Base-by-base conservation (phyloP, 75 land plant genomes). In the Ceratopteris richardii region DNA sequence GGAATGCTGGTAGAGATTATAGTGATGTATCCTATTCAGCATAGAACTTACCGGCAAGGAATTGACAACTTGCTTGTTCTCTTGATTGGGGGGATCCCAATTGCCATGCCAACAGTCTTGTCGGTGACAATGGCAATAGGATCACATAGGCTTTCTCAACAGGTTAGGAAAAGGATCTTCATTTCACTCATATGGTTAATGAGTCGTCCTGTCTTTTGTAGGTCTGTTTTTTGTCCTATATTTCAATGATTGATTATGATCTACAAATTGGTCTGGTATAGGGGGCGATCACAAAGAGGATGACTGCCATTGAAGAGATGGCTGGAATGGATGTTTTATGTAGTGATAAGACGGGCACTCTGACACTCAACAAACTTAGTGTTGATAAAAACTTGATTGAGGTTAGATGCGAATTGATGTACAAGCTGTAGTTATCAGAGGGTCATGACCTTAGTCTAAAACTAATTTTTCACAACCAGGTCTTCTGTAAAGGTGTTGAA, bases 221-320 rank as follows among this genome's bases (percentile, higher is more conserved):
- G n/a, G n/a, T n/a, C n/a, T n/a, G n/a, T n/a, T n/a, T n/a, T n/a
- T n/a, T n/a, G n/a, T n/a, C n/a, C n/a, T n/a, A n/a, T n/a, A n/a
- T n/a, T n/a, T n/a, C n/a, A n/a, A n/a, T n/a, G n/a, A n/a, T n/a
- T n/a, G n/a, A n/a, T n/a, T n/a, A n/a, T n/a, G n/a, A n/a, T n/a
- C n/a, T n/a, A n/a, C n/a, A n/a, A n/a, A n/a, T 40, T 40, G 42
- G 9, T 40, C 9, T 40, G 50, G 2, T 21, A 46, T 70, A 92
- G 95, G 98, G 98, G 51, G 98, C 98, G 31, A 93, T 93, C 52
- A 88, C 95, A 14, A 93, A 93, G 71, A 70, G 98, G 53, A 93
- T 93, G 98, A 93, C 98, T 26, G 98, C 98, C 25, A 93, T 93
- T 33, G 98, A 93, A 63, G 97, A 91, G 56, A 91, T 91, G 97